Conservation (phyloP, 1,284 basidiomycete species). For the Boletus sp. region DNA sequence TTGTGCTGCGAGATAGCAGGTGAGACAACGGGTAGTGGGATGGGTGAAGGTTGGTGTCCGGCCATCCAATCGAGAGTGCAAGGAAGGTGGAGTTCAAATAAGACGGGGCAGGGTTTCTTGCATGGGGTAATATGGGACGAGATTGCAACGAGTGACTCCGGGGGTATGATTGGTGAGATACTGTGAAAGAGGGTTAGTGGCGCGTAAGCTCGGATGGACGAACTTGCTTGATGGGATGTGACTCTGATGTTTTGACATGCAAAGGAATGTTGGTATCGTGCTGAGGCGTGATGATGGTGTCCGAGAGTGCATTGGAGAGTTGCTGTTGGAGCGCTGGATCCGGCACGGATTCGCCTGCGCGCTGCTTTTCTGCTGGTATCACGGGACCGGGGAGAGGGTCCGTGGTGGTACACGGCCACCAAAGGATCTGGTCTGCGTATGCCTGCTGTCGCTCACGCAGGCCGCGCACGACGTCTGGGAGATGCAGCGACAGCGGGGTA, state of each 20-base stretch:
- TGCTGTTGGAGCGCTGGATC: constrained; percentile 30
- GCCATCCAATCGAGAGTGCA: constrained; percentile 48
- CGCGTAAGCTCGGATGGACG: not conserved
- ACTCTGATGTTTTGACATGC: constrained; percentile 72
- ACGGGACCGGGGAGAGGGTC: constrained; percentile 13
- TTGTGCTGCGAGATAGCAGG: constrained; percentile 22
- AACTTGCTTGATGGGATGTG: constrained; percentile 83
- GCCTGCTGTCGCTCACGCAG: constrained; percentile 64
- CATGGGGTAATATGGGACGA: constrained; percentile 53
- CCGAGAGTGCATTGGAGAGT: constrained; percentile 29
- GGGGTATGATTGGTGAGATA: constrained; percentile 68
- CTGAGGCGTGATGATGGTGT: constrained; percentile 18
- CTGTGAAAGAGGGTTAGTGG: constrained; percentile 41
- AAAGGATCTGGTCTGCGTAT: constrained; percentile 49
- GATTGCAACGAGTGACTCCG: constrained; percentile 58
- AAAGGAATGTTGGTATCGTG: constrained; percentile 13
- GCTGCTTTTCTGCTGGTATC: constrained; percentile 32
- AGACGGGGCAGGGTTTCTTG: constrained; percentile 43
- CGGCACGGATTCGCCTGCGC: constrained; percentile 25
- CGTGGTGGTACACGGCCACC: constrained; percentile 53
- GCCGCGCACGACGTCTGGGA: constrained; percentile 64
- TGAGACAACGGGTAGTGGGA: constrained; percentile 17
- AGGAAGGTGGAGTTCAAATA: constrained; percentile 51
- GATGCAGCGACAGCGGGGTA: constrained; percentile 70
- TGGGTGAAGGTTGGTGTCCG: constrained; percentile 27